Conservation (phyloP, 129 eudicot species). For the Heracleum sosnowskyi region DNA sequence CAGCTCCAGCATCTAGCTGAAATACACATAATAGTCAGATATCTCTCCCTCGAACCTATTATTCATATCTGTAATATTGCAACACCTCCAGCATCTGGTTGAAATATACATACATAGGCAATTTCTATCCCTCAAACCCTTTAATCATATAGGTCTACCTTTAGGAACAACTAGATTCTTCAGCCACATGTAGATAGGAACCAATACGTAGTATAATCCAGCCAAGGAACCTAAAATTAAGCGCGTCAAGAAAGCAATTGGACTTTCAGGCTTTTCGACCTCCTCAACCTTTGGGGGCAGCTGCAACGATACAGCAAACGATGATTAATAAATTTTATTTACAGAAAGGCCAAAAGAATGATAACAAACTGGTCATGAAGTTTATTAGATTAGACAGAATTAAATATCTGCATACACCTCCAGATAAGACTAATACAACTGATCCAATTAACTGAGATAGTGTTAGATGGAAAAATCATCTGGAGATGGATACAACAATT, state of each 20-base stretch:
- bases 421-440: background rate
- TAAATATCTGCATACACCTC: background rate
- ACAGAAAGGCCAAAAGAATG: background rate
- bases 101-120: background rate
- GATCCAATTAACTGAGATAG: background rate
- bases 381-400: background rate
- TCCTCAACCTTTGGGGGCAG: conserved; percentile 89
- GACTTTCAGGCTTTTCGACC: conserved; percentile 56
- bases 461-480: no score
- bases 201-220: conserved; percentile 60
- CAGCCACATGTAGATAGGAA: conserved; percentile 97
- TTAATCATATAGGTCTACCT: conserved; percentile 55
- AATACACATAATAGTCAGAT: background rate
- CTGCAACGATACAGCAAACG: conserved; percentile 34
- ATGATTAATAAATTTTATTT: background rate
- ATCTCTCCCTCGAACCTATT: background rate
- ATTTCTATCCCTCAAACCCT: background rate
- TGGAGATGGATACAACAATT: background rate
- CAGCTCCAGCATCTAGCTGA: conserved; percentile 7
- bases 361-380: background rate
- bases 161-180: conserved; percentile 82
- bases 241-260: conserved; percentile 53
- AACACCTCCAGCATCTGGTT: background rate
- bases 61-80: conserved; percentile 37
- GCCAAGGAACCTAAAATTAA: conserved; percentile 75